Evolutionary conservation across 2,329 filamentous ascomycete species (phyloP).

Genomic region (Neofusicoccum umdonicola): DNA sequence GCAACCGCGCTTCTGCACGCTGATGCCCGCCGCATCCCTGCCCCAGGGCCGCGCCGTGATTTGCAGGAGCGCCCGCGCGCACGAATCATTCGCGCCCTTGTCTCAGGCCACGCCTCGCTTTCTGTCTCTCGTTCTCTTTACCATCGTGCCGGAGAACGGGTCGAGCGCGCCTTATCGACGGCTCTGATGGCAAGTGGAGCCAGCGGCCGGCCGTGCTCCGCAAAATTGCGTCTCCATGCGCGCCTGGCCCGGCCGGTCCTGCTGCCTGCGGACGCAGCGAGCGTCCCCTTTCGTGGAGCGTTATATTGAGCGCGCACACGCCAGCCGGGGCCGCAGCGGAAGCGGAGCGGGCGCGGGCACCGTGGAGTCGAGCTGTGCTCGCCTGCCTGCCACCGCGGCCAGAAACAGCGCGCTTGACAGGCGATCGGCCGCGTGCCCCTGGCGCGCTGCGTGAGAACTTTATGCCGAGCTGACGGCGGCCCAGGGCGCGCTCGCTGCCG

Average conservation of each 20-base stretch:
- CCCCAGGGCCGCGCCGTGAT: background rate
- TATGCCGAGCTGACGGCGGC: constrained; percentile 13
- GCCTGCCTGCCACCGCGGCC: background rate
- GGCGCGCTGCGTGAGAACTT: constrained; percentile 9
- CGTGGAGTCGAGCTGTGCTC: background rate
- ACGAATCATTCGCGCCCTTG: background rate
- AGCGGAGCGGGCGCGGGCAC: too few relatives aligned
- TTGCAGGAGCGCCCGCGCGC: background rate
- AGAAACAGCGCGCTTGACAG: background rate
- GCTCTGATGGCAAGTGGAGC: constrained; percentile 11
- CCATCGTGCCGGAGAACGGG: constrained; percentile 5
- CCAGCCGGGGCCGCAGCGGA: background rate
- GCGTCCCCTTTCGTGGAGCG: background rate
- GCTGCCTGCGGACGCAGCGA: background rate
- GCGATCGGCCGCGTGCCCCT: background rate
- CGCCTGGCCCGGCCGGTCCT: constrained; percentile 5
- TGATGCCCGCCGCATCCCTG: background rate
- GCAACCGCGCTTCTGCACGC: background rate
- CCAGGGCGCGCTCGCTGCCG: background rate
- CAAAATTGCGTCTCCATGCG: constrained; percentile 13
- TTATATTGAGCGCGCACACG: background rate
- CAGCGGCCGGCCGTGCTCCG: constrained; percentile 5
- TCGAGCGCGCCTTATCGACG: constrained; percentile 15
- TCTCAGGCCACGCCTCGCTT: constrained; percentile 10
- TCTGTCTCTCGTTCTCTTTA: background rate